These are phyloP conservation scores for Quercus tomentella DNA, from an alignment of 331 rosid genomes.

Conservation along the genomic window DNA sequence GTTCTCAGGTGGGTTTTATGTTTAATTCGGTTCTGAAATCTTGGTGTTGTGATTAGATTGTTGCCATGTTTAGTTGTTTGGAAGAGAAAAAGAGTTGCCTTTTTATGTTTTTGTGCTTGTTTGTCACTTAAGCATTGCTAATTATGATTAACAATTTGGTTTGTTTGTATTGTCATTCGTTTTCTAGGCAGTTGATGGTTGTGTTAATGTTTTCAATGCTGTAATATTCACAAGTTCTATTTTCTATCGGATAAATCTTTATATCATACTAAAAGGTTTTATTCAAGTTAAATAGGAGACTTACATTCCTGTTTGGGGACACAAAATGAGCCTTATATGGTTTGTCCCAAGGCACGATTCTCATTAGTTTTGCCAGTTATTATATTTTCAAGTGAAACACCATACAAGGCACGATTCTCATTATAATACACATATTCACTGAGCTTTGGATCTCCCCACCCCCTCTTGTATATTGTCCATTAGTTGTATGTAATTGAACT, in stretches of 20 bases:
- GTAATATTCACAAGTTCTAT: too few relatives aligned
- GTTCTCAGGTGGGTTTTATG: conserved; percentile 61
- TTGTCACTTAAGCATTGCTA: neutral
- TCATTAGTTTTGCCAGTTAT: neutral
- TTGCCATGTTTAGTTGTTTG: neutral
- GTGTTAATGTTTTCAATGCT: neutral
- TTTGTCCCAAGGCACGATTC: neutral
- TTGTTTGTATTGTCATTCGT: neutral
- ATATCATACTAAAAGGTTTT: neutral
- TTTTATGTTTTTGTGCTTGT: neutral
- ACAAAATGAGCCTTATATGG: neutral
- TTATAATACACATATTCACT: too few relatives aligned
- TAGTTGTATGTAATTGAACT: neutral
- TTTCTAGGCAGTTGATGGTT: neutral
- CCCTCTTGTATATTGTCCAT: neutral
- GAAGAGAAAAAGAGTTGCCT: neutral
- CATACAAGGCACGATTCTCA: too few relatives aligned
- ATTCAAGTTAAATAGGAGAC: neutral
- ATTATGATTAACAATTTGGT: neutral
- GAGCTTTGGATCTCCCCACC: too few relatives aligned
- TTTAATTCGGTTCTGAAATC: neutral
- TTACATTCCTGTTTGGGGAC: neutral
- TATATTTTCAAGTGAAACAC: neutral
- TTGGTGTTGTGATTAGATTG: neutral
- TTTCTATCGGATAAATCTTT: neutral